Evolutionary conservation across 2,329 filamentous ascomycete genomes (phyloP).

Genomic region (Neobulgaria alba): DNA sequence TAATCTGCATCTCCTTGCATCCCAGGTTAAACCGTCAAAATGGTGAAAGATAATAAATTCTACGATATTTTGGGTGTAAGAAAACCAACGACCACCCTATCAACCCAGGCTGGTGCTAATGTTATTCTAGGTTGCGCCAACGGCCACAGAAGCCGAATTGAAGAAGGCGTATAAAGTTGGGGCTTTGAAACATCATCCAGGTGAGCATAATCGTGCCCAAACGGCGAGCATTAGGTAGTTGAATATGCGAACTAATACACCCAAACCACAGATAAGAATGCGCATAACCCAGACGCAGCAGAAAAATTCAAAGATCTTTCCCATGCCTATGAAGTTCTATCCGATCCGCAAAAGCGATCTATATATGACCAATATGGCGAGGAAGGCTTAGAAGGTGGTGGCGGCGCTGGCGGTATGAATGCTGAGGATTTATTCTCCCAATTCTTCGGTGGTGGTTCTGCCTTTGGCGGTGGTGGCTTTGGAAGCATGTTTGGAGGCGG

Average conservation of each 20-base stretch:
- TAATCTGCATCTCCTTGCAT: too few species aligned
- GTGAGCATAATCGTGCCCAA: slow-evolving; percentile 37
- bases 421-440: slow-evolving; percentile 94
- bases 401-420: slow-evolving; percentile 73
- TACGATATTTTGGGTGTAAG: slow-evolving; percentile 74
- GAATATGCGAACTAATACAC: slow-evolving; percentile 1
- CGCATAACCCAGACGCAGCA: slow-evolving; percentile 82
- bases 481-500: slow-evolving; percentile 71
- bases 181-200: slow-evolving; percentile 77
- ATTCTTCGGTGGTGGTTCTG: slow-evolving; percentile 74
- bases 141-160: slow-evolving; percentile 74
- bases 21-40: slow-evolving; percentile 37
- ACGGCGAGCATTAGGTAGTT: slow-evolving; percentile 13
- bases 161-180: slow-evolving; percentile 85
- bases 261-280: slow-evolving; percentile 73
- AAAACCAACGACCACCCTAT: slow-evolving; percentile 13
- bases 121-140: slow-evolving; percentile 58
- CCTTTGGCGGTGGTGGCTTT: slow-evolving; percentile 59
- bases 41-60: slow-evolving; percentile 72
- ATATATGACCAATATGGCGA: slow-evolving; percentile 98
- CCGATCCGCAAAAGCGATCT: slow-evolving; percentile 81
- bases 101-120: slow-evolving; percentile 7
- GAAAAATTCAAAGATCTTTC: slow-evolving; percentile 99
- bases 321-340: slow-evolving; percentile 90
- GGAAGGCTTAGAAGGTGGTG: slow-evolving; percentile 87